phyloP scores from a whole-genome alignment of 495 filamentous ascomycete species.

The Lepidopterella palustris region DNA sequence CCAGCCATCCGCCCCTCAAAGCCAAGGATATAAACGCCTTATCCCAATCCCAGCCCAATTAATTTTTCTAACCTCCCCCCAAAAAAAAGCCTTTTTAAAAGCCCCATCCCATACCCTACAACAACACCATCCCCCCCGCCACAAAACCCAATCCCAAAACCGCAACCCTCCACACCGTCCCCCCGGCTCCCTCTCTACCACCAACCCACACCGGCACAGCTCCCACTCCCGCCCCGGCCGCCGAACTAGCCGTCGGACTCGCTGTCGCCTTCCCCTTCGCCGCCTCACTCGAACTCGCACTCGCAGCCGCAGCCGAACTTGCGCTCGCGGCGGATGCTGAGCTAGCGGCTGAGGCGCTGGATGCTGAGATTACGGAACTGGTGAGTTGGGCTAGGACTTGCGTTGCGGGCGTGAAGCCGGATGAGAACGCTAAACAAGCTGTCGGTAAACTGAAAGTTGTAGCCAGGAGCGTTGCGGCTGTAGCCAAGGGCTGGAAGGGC shows the following conservation, averaged over 20 bases:
- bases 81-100: not conserved
- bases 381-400: not conserved
- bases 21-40: no score
- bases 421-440: slow-evolving; percentile 7
- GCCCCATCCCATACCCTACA: not conserved
- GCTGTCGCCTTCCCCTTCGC: not conserved
- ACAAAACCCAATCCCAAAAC: not conserved
- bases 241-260: not conserved
- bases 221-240: not conserved
- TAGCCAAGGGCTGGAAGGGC: not conserved
- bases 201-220: not conserved
- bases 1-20: no score
- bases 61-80: not conserved
- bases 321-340: not conserved
- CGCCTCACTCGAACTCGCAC: not conserved
- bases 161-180: not conserved
- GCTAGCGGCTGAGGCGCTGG: no score
- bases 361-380: not conserved
- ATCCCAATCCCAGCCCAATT: no score
- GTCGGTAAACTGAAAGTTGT: slow-evolving; percentile 13
- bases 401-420: not conserved
- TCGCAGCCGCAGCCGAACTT: not conserved
- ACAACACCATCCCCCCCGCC: not conserved
- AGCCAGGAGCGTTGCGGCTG: slow-evolving; percentile 8
- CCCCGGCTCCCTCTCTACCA: not conserved